phyloP scores from a whole-genome alignment of 345 rosid species.

The Gossypium turneri region DNA sequence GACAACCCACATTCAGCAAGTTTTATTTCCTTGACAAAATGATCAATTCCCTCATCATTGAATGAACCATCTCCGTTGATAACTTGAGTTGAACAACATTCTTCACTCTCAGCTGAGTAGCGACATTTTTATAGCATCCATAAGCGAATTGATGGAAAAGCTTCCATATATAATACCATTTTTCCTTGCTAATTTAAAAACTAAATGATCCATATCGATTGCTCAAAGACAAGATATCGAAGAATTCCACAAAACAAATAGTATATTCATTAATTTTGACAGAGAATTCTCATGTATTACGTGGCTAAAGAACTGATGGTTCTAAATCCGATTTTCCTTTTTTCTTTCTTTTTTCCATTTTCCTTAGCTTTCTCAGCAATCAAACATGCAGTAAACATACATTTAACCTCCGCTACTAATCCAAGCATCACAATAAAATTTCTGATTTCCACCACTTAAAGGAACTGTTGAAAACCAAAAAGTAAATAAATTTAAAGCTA shows the following conservation, averaged over 20 bases:
- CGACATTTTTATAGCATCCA: not conserved
- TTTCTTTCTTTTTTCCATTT: not conserved
- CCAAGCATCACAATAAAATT: not conserved
- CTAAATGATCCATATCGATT: not conserved
- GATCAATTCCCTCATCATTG: constrained; percentile 60
- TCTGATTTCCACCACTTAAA: constrained; percentile 2
- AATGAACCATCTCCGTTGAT: constrained; percentile 88
- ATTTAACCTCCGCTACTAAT: constrained; percentile 11
- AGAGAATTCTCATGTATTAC: not conserved
- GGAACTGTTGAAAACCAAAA: not conserved
- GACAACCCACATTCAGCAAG: constrained; percentile 87
- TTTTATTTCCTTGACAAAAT: constrained; percentile 68
- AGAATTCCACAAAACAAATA: not conserved
- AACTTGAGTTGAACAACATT: constrained; percentile 83
- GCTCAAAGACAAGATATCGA: not conserved
- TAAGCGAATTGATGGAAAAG: not conserved
- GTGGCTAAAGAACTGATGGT: not conserved
- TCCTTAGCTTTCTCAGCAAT: constrained; percentile 21
- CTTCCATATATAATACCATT: not conserved
- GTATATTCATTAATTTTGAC: not conserved
- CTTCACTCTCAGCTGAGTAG: constrained; percentile 36
- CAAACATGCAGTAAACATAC: constrained; percentile 14
- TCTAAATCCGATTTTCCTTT: not conserved
- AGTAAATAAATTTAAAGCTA: not conserved
- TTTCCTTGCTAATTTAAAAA: not conserved